Percentiles rank a stretch among this genome's conserved stretches.
phyloP scores from a whole-genome alignment of 805 yeast genomes.

The Yarrowia alimentaria region DNA sequence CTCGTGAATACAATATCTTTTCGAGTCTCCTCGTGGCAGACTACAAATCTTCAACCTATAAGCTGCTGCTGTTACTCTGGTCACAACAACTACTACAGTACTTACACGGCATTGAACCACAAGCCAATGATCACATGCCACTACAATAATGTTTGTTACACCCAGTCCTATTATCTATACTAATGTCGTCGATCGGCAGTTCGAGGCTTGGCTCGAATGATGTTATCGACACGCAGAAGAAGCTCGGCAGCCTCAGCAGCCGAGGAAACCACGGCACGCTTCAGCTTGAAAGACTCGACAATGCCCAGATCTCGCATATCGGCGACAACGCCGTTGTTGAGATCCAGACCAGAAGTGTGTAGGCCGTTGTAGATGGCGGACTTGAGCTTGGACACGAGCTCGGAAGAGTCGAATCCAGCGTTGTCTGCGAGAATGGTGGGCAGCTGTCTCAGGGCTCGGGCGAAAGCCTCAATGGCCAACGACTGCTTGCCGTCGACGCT shows the following conservation, averaged over 20 bases:
- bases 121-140: no score
- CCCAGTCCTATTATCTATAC: no score
- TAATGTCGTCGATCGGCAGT: conserved; percentile 70
- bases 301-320: conserved; percentile 94
- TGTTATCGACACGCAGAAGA: conserved; percentile 90
- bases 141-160: no score
- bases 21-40: no score
- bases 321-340: conserved; percentile 77
- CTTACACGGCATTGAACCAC: no score
- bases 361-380: conserved; percentile 89
- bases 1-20: no score
- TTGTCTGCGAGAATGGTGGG: conserved; percentile 96
- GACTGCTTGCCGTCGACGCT: conserved; percentile 91
- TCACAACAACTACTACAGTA: no score
- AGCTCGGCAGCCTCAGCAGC: conserved; percentile 99
- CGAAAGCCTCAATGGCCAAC: conserved; percentile 91
- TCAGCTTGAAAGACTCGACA: conserved; percentile 88
- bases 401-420: conserved; percentile 94
- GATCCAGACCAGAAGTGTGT: conserved; percentile 86
- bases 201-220: conserved; percentile 94
- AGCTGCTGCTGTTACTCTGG: no score
- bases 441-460: conserved; percentile 86
- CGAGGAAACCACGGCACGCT: conserved; percentile 87
- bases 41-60: no score
- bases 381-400: conserved; percentile 83